Percentiles rank a stretch among this genome's conserved stretches.
Conservation (phyloP, 305 asterid species). For the Fraxinus latifolia region DNA sequence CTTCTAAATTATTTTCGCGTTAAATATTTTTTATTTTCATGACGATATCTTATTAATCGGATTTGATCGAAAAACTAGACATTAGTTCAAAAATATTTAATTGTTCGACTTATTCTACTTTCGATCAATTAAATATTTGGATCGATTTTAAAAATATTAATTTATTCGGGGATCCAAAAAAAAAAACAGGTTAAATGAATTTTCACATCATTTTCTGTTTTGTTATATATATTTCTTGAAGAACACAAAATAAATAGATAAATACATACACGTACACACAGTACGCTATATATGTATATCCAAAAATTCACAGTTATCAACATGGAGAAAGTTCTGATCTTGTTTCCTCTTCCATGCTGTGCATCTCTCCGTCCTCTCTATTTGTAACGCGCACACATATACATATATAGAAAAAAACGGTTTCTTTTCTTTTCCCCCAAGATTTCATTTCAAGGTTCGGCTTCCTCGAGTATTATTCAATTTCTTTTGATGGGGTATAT, state of each 20-base stretch:
- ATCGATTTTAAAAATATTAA: too few species aligned
- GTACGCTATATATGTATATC: neutral
- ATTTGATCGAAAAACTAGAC: neutral
- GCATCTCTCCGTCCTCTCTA: constrained; percentile 1
- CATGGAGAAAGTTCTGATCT: constrained; percentile 44
- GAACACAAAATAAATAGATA: too few species aligned
- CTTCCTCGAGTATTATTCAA: neutral
- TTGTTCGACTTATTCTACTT: neutral
- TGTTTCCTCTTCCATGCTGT: constrained; percentile 24
- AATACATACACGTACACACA: neutral
- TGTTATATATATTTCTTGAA: too few species aligned
- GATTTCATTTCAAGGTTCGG: constrained; percentile 29
- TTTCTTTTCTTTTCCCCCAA: neutral
- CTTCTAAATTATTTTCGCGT: neutral
- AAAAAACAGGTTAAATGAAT: neutral
- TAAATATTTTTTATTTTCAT: neutral
- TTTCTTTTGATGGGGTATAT: constrained; percentile 24
- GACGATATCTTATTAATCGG: neutral
- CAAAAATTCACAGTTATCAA: constrained; percentile 35
- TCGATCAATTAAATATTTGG: too few species aligned
- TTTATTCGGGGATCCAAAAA: too few species aligned
- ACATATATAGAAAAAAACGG: neutral
- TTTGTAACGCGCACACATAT: neutral
- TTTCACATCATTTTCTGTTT: neutral
- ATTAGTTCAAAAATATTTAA: neutral